Conservation (phyloP, 1,284 basidiomycete species). For the Cystobasidiaceae sp. region DNA sequence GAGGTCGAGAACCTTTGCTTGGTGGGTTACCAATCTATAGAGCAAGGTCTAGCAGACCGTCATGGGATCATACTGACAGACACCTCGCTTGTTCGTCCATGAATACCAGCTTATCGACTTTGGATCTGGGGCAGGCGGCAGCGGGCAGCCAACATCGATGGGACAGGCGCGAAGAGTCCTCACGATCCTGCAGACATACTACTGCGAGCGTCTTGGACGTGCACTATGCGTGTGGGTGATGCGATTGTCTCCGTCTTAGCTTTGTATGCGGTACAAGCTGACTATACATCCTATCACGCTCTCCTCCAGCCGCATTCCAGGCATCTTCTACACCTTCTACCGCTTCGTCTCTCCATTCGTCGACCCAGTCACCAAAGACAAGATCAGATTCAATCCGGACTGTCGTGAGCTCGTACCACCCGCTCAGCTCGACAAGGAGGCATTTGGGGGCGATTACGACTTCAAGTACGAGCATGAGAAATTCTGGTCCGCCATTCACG, state of each 20-base stretch:
- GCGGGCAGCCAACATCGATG: slow-evolving; percentile 39
- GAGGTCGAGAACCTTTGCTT: slow-evolving; percentile 45
- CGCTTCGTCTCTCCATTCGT: slow-evolving; percentile 48
- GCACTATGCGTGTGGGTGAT: slow-evolving; percentile 47
- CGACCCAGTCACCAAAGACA: slow-evolving; percentile 47
- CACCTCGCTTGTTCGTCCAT: neutral
- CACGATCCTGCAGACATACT: slow-evolving; percentile 42
- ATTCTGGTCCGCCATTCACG: slow-evolving; percentile 46
- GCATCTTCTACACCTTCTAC: slow-evolving; percentile 29
- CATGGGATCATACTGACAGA: neutral
- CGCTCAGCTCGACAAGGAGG: slow-evolving; percentile 35
- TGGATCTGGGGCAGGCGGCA: slow-evolving; percentile 36
- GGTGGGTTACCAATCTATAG: slow-evolving; percentile 33
- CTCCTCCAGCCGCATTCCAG: slow-evolving; percentile 3
- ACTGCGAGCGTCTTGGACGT: slow-evolving; percentile 47
- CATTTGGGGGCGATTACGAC: slow-evolving; percentile 41
- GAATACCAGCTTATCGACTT: slow-evolving; percentile 38
- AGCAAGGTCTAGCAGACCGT: neutral
- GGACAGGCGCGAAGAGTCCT: slow-evolving; percentile 40
- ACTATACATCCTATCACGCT: neutral
- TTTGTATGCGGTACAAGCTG: neutral
- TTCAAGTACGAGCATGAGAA: slow-evolving; percentile 45
- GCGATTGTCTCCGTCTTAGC: neutral
- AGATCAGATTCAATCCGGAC: slow-evolving; percentile 41
- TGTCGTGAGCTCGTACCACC: slow-evolving; percentile 39